These are phyloP conservation scores for Backusella mclennaniae DNA, from an alignment of 192 early-diverging fungal genomes.

Conservation along the genomic window DNA sequence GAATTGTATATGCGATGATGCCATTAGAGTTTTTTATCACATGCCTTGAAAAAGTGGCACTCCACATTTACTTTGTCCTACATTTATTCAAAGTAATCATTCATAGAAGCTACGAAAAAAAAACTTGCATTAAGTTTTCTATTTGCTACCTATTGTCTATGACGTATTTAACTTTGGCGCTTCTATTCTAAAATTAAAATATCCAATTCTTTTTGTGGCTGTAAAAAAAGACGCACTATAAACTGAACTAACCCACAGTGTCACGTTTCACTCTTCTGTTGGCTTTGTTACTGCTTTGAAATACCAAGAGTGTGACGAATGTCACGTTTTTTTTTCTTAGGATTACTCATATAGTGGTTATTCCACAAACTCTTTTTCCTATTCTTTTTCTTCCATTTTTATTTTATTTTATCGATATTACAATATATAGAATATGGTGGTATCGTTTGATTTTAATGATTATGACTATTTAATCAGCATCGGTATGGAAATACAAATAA, in stretches of 20 bases:
- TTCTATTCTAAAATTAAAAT: not conserved
- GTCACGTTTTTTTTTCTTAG: not conserved
- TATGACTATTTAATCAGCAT: constrained; percentile 1
- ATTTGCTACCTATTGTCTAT: too few relatives aligned
- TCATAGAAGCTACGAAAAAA: too few relatives aligned
- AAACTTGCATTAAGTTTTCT: too few relatives aligned
- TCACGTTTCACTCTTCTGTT: not conserved
- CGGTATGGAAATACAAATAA: not conserved
- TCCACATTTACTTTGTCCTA: not conserved
- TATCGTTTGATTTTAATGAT: not conserved
- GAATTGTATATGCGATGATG: not conserved
- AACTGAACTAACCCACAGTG: not conserved
- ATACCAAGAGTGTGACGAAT: not conserved
- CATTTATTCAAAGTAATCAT: not conserved
- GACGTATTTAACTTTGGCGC: not conserved
- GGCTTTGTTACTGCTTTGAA: not conserved
- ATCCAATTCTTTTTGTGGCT: not conserved
- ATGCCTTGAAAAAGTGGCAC: not conserved
- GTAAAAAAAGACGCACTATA: not conserved
- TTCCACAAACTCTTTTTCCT: not conserved
- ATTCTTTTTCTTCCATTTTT: not conserved
- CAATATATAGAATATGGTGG: not conserved
- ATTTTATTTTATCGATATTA: not conserved
- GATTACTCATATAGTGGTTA: not conserved
- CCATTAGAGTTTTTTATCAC: not conserved